Evolutionary conservation across 106 monocot genomes (phyloP), one percentile per base, ranked within the genome.

Genomic region (Phalaenopsis equestris): DNA sequence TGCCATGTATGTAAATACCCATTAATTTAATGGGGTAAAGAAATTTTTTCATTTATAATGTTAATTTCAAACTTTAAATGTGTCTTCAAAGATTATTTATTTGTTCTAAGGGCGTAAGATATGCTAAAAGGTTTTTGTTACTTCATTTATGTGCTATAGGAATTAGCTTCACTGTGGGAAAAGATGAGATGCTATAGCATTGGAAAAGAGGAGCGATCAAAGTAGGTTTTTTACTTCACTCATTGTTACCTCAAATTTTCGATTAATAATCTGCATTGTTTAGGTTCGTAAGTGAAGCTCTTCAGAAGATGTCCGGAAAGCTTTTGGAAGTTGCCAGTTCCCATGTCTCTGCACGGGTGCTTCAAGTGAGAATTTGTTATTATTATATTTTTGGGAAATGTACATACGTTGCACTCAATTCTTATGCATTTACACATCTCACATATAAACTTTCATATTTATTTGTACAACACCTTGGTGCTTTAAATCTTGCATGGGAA

Each of bases 321-420:
- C 90, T 83, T 79, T 64, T 85, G 41, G 97, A 98, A 78, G 90
- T 98, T 80, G 92, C 92, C 39, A 87, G 84, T 72, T 98, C 92
- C 37, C 97, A 98, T 82, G 88, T 98, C 61, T 84, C 94, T 81
- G 90, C 94, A 9, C 97, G 97, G 84, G 92, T 98, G 78, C 90
- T 98, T 82, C 97, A 98, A 84, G 94, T 92, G 78, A 88, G 84
- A 41, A 73, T 75, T 76, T 55, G 37, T 11, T 55, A 36, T 70
- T 57, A 5, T 70, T 57, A 9, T 7, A 30, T 30, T 30, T 30
- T 30, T 30, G 30, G 30, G 30, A 30, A 30, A 30, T 30, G 0
- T 30, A 30, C 30, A 30, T 30, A 30, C 30, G 30, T 30, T 30
- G 30, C 30, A 30, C 30, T 30, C 30, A 30, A 30, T 30, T 30